Evolutionary conservation across 257 asterid genomes (phyloP), one percentile per base, ranked within the genome.

Genomic region (Handroanthus guayacan): DNA sequence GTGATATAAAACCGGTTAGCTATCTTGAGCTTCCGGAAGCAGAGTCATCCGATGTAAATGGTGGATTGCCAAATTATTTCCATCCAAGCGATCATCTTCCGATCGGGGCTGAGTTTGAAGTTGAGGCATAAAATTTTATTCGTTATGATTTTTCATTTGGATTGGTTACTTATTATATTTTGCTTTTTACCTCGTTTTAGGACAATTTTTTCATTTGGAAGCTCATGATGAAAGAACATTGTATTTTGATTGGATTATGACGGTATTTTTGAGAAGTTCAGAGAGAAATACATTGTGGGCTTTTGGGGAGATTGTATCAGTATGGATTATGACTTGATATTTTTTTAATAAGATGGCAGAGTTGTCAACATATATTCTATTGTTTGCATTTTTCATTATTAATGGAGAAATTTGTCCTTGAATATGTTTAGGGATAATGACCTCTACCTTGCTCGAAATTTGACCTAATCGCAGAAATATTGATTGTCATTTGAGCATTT

Each of bases 31-130:
- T 95, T 64, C 97, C 99, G 0, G 85, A 62, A 36, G 16, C 87
- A 5, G 94, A 88, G 65, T 85, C 98, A 3, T 55, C 87, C 2
- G 97, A 95, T 62, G 79, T 92, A 43, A 77, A 14, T 37, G 97
- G 99, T 14, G 93, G 99, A 6, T 82, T 92, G 82, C 99, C 99
- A 4, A 95, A 95, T 78, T 75, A 87, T 83, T 83, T 86, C 78
- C 97, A 95, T 77, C 99, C 99, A 5, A 95, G 98, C 11, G 99
- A 95, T 75, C 99, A 95, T 84, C 94, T 95, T 2, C 99, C 98
- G 0, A 87, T 92, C 36, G 99, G 99, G 69, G 93, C 94, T 50
- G 99, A 91, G 81, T 95, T 95, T 83, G 91, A 87, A 79, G 87
- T 95, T 58, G 80, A 67, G 64, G 77, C 68, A 38, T 82, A 69